Evolutionary conservation across 208 protist genomes (phyloP).

Genomic region (Leishmania major): DNA sequence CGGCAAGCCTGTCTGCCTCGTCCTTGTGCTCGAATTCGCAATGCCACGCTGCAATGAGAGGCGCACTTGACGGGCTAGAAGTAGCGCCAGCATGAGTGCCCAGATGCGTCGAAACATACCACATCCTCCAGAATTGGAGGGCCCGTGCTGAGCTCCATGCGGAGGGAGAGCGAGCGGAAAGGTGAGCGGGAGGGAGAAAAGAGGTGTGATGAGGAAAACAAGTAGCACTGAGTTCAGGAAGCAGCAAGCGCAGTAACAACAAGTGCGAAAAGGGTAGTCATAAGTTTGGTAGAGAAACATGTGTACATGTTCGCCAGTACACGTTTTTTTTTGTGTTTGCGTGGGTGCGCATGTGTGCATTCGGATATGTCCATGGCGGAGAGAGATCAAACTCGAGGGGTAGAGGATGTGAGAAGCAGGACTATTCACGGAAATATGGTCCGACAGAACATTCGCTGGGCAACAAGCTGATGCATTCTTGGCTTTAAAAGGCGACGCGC

Average conservation of each 20-base stretch:
- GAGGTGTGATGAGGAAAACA: not conserved
- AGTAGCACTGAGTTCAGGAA: not conserved
- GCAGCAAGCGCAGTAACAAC: not conserved
- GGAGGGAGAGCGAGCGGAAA: not conserved
- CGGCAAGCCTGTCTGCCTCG: not conserved
- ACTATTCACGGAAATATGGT: not conserved
- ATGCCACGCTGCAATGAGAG: not conserved
- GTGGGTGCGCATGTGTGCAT: not conserved
- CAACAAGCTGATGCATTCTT: not conserved
- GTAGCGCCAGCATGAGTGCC: not conserved
- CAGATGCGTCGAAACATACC: not conserved
- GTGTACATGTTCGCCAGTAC: not conserved
- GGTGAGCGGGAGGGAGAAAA: not conserved
- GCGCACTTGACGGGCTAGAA: not conserved
- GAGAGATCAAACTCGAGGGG: not conserved
- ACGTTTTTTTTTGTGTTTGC: not conserved
- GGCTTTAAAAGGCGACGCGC: not conserved
- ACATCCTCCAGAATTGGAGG: not conserved
- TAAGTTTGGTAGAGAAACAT: too few species aligned
- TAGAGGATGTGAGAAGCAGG: not conserved
- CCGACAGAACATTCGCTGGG: not conserved
- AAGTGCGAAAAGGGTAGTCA: not conserved
- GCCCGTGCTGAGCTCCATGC: not conserved
- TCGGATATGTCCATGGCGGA: not conserved
- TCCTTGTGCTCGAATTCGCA: not conserved